Base-by-base conservation (phyloP, 495 filamentous ascomycete genomes). In the Podospora pseudocomata region DNA sequence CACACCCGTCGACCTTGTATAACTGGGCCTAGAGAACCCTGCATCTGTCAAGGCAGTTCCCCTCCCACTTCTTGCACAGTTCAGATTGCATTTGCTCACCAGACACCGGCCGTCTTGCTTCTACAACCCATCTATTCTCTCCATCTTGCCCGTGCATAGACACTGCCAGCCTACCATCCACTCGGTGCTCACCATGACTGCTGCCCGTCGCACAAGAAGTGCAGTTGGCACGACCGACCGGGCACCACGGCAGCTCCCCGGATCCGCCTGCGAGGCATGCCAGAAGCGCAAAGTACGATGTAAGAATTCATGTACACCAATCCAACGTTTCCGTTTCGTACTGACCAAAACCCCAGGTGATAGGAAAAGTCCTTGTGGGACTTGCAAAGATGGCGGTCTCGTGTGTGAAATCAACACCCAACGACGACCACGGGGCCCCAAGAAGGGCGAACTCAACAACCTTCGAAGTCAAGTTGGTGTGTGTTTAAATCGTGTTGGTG, bases 371-470 rank as follows among this genome's bases (percentile, higher is more conserved):
- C 84, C 85, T 67, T 87, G 85, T 72, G 77, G 81, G 34, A 81
- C 81, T 1, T 88, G 84, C 67, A 78, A 74, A 20, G 81, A 85
- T 27, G 76, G 79, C n/a, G 82, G 80, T 9, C 75, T 83, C 39
- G 70, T 74, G 26, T 87, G 85, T 73, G 79, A 82, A 59, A 78
- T 84, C 34, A 84, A 77, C 71, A 81, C 81, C 39, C 74, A 78
- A 20, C 82, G 82, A 15, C 75, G 78, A 26, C 77, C 79, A 28
- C 74, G 85, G 7, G 85, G 85, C 0, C 86, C 85, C 0, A 83
- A 86, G 65, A 86, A 83, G 63, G 84, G 85, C 18, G 81, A 86
- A 62, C 75, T 86, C 64, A 82, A 84, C 39, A 82, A 81, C 0
- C 75, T 86, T 54, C 76, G 81, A 63, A 81, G 76, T 55, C 77